Evolutionary conservation across 2,329 filamentous ascomycete genomes (phyloP).

Genomic region (Myriosclerotinia scirpicola): DNA sequence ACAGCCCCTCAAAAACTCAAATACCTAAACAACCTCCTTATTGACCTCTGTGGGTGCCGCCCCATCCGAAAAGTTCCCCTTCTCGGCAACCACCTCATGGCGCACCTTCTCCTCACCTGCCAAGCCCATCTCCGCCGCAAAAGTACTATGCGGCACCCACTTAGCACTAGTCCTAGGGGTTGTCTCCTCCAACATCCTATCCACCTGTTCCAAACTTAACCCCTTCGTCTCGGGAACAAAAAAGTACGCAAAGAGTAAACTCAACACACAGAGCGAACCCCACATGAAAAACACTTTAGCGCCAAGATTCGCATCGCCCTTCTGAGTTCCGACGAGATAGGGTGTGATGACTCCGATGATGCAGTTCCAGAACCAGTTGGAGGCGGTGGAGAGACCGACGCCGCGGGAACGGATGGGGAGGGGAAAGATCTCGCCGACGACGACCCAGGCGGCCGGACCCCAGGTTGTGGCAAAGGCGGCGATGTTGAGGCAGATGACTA

Average conservation of each 20-base stretch:
- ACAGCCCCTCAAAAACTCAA: not conserved
- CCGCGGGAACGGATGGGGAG: slow-evolving; percentile 85
- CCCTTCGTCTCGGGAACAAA: slow-evolving; percentile 74
- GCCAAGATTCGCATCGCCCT: slow-evolving; percentile 46
- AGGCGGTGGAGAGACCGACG: slow-evolving; percentile 81
- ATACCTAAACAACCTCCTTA: slow-evolving; percentile 26
- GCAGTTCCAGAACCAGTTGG: slow-evolving; percentile 89
- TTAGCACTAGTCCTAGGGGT: slow-evolving; percentile 42
- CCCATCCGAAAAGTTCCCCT: slow-evolving; percentile 7
- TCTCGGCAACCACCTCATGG: slow-evolving; percentile 22
- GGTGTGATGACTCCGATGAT: slow-evolving; percentile 70
- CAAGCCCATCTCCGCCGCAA: slow-evolving; percentile 35
- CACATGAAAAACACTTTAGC: slow-evolving; percentile 54
- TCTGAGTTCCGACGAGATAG: slow-evolving; percentile 63
- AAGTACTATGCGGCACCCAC: slow-evolving; percentile 38
- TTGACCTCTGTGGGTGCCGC: not conserved
- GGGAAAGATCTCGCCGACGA: slow-evolving; percentile 90
- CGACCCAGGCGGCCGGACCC: slow-evolving; percentile 74
- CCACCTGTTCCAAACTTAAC: slow-evolving; percentile 70
- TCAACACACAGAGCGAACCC: slow-evolving; percentile 57
- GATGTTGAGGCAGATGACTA: slow-evolving; percentile 81
- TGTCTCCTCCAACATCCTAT: slow-evolving; percentile 57
- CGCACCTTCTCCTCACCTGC: slow-evolving; percentile 23
- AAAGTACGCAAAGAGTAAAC: slow-evolving; percentile 57
- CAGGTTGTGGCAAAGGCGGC: slow-evolving; percentile 90